Percentiles rank a stretch among this genome's conserved stretches.
phyloP scores from a whole-genome alignment of 2,329 filamentous ascomycete species.

The Bipolaris sorokiniana region DNA sequence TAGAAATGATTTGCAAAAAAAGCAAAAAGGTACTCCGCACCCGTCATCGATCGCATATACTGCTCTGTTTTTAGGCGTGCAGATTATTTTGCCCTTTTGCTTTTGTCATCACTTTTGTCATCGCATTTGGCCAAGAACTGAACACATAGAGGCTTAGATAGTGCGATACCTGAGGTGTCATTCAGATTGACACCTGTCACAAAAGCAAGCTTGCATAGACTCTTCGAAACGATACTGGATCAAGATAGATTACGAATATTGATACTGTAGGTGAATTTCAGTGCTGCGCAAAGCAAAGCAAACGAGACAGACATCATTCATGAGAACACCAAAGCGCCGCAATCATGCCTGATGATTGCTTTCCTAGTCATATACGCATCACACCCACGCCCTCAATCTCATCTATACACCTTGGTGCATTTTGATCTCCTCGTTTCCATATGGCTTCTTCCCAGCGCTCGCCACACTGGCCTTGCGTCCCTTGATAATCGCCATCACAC shows the following conservation, averaged over 20 bases:
- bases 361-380: neutral
- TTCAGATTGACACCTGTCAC: neutral
- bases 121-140: neutral
- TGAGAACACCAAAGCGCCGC: slow-evolving; percentile 8
- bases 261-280: neutral
- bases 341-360: slow-evolving; percentile 33
- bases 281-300: slow-evolving; percentile 6
- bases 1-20: neutral
- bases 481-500: slow-evolving; percentile 43
- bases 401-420: slow-evolving; percentile 51
- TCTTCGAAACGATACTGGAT: neutral
- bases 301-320: neutral
- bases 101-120: no score
- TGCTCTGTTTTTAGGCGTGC: neutral
- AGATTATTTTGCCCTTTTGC: no score
- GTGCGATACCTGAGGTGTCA: no score
- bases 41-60: neutral
- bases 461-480: slow-evolving; percentile 5
- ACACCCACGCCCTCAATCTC: neutral
- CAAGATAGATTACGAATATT: no score
- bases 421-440: slow-evolving; percentile 37
- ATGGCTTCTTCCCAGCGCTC: slow-evolving; percentile 19
- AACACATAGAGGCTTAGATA: neutral
- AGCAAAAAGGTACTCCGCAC: neutral
- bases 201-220: neutral